These are phyloP conservation scores for Fusarium algeriense DNA, from an alignment of 2,329 filamentous ascomycete genomes.

Conservation along the genomic window DNA sequence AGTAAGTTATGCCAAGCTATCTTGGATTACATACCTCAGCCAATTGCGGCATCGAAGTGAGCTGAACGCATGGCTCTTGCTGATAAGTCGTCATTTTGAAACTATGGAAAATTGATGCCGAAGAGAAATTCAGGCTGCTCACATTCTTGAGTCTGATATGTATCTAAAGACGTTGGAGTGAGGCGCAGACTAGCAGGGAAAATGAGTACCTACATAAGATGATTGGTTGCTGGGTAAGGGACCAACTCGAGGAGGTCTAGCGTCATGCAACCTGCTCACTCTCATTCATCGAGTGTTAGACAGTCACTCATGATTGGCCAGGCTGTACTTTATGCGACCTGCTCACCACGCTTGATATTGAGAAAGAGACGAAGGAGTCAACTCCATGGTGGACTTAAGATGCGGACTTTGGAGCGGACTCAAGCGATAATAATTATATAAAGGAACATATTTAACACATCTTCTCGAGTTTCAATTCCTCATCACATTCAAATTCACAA, in stretches of 20 bases:
- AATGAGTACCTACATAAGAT: background rate
- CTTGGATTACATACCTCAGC: background rate
- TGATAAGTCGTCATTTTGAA: background rate
- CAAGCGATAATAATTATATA: background rate
- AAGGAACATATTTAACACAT: background rate
- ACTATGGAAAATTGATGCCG: slow-evolving; percentile 1
- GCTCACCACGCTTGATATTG: slow-evolving; percentile 9
- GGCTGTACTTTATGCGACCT: background rate
- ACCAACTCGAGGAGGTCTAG: slow-evolving; percentile 3
- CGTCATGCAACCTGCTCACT: slow-evolving; percentile 33
- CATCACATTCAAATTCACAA: background rate
- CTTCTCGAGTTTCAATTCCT: too few species aligned
- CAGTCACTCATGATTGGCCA: background rate
- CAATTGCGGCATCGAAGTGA: slow-evolving; percentile 24
- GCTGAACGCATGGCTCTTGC: background rate
- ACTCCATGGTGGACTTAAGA: background rate
- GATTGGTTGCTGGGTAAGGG: background rate
- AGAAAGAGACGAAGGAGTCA: background rate
- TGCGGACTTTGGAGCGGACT: background rate
- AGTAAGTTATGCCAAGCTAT: background rate
- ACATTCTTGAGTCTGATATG: slow-evolving; percentile 27
- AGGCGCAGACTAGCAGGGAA: slow-evolving; percentile 22
- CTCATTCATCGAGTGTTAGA: background rate
- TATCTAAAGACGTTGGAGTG: background rate
- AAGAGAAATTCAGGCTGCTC: slow-evolving; percentile 41